Evolutionary conservation across 495 filamentous ascomycete genomes (phyloP).

Genomic region (Penicillium angulare): DNA sequence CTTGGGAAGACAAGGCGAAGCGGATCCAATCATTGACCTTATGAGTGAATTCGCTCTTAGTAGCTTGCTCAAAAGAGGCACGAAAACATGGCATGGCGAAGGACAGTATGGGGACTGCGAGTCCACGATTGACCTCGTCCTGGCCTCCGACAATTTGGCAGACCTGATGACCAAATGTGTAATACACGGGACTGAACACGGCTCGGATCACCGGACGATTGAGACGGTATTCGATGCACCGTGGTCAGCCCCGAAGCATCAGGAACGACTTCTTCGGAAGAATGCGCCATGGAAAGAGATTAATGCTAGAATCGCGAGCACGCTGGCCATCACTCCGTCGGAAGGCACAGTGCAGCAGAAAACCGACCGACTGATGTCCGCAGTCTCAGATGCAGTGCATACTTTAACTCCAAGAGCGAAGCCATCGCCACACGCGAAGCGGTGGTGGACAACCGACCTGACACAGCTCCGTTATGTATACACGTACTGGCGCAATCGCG

Average conservation of each 20-base stretch:
- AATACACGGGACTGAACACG: conserved; percentile 26
- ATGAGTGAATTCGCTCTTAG: conserved; percentile 29
- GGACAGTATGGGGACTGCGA: conserved; percentile 20
- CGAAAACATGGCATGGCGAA: conserved; percentile 26
- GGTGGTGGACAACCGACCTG: conserved; percentile 16
- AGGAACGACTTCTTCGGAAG: conserved; percentile 26
- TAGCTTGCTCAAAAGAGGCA: conserved; percentile 31
- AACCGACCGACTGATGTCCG: conserved; percentile 17
- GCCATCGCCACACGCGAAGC: conserved; percentile 16
- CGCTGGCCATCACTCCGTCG: conserved; percentile 12
- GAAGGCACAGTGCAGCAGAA: conserved; percentile 19
- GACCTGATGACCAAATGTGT: conserved; percentile 23
- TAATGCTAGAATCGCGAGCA: conserved; percentile 19
- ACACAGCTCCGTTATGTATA: conserved; percentile 9
- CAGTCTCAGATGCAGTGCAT: conserved; percentile 7
- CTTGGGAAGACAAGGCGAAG: conserved; percentile 30
- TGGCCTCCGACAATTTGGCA: conserved; percentile 20
- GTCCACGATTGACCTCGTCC: conserved; percentile 28
- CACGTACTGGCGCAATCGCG: conserved; percentile 12
- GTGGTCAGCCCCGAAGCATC: conserved; percentile 5
- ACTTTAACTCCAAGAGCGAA: conserved; percentile 14
- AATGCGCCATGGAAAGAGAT: conserved; percentile 30
- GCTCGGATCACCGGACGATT: conserved; percentile 35
- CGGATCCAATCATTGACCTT: conserved; percentile 33
- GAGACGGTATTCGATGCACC: conserved; percentile 25